A percentile compares a stretch with the other conserved stretches of the same genome.
Evolutionary conservation across 805 yeast genomes (phyloP).

Genomic region (Torulaspora franciscae): DNA sequence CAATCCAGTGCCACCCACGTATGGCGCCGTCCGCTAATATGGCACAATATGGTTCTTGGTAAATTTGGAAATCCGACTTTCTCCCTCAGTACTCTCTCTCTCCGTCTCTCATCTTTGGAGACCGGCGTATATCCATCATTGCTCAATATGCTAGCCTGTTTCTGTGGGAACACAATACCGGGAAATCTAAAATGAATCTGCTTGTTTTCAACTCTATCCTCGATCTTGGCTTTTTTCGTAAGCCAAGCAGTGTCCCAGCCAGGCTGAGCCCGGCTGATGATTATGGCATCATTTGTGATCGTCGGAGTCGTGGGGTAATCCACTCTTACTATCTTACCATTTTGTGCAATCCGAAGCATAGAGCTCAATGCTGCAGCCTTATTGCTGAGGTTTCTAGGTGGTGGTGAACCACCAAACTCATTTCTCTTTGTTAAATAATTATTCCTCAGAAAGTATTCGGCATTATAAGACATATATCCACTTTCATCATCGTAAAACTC

Average conservation of each 20-base stretch:
- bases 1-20: conserved; percentile 83
- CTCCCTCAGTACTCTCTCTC: conserved; percentile 19
- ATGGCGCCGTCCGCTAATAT: conserved; percentile 65
- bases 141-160: conserved; percentile 7
- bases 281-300: conserved; percentile 29
- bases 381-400: conserved; percentile 5
- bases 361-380: conserved; percentile 7
- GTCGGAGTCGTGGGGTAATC: conserved; percentile 37
- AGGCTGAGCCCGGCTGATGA: conserved; percentile 25
- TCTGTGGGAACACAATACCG: conserved; percentile 18
- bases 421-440: conserved; percentile 12
- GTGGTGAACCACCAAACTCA: conserved; percentile 14
- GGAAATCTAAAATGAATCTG: conserved; percentile 20
- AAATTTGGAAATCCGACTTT: conserved; percentile 25
- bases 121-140: conserved; percentile 24
- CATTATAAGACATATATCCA: conserved; percentile 12
- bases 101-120: conserved; percentile 26
- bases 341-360: conserved; percentile 26
- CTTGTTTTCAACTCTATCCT: conserved; percentile 20
- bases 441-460: conserved; percentile 17
- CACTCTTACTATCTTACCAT: conserved; percentile 33
- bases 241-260: conserved; percentile 26
- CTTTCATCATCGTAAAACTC: conserved; percentile 34
- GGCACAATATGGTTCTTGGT: conserved; percentile 53
- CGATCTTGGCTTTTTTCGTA: conserved; percentile 16